A percentile compares a stretch with the other conserved stretches of the same genome.
Conservation (phyloP, 2,329 filamentous ascomycete species). For the Pyrenophora teres region DNA sequence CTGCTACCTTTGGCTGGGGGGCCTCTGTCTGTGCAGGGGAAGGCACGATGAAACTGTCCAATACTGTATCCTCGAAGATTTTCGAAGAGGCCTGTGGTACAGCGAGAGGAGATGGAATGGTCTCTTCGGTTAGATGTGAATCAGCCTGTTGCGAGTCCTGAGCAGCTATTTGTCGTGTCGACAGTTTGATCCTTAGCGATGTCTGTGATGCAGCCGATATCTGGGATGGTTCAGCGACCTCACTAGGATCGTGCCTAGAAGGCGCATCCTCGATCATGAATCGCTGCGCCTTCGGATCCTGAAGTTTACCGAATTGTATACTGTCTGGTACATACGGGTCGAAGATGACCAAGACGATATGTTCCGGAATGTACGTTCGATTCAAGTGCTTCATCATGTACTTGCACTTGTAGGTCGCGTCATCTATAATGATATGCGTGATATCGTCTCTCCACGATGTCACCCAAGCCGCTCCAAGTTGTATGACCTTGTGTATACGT, state of each 20-base stretch:
- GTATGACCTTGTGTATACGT: constrained; percentile 73
- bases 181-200: constrained; percentile 59
- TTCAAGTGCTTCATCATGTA: constrained; percentile 66
- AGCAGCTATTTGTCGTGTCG: constrained; percentile 49
- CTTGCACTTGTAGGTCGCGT: constrained; percentile 61
- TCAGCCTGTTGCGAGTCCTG: constrained; percentile 36
- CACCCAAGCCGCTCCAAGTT: constrained; percentile 71
- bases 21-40: constrained; percentile 11
- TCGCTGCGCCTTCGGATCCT: constrained; percentile 61
- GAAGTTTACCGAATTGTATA: constrained; percentile 46
- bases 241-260: constrained; percentile 9
- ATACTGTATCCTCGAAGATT: constrained; percentile 26
- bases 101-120: constrained; percentile 17
- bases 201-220: constrained; percentile 24
- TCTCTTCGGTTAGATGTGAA: constrained; percentile 49
- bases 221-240: constrained; percentile 6
- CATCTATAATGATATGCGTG: constrained; percentile 82
- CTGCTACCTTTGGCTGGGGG: neutral
- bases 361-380: constrained; percentile 18
- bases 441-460: constrained; percentile 60
- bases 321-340: constrained; percentile 53
- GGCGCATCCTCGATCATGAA: constrained; percentile 64
- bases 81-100: constrained; percentile 1
- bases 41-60: constrained; percentile 37
- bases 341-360: constrained; percentile 56